These are phyloP conservation scores for Hibiscus syriacus DNA, from an alignment of 345 rosid genomes.

Conservation along the genomic window DNA sequence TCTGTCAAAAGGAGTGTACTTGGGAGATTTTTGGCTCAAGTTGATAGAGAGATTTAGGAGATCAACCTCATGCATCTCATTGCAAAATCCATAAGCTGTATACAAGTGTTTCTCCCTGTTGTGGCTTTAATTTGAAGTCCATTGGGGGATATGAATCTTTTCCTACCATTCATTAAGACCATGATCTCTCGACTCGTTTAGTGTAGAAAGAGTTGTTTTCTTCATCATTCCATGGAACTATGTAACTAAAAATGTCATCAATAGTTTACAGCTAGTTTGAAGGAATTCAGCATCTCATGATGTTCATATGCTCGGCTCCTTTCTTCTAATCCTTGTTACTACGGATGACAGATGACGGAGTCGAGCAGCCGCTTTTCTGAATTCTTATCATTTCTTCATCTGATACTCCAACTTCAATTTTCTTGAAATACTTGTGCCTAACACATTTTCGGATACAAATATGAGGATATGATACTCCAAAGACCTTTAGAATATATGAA, in stretches of 20 bases:
- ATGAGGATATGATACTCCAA: too few relatives aligned
- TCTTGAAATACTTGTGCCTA: background rate
- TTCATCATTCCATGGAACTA: background rate
- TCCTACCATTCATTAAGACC: background rate
- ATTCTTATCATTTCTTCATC: background rate
- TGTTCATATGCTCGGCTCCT: background rate
- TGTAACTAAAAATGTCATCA: background rate
- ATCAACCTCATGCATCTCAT: background rate
- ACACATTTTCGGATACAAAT: background rate
- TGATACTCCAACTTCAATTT: background rate
- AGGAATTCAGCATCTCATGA: too few relatives aligned
- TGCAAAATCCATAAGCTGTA: background rate
- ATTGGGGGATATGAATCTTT: background rate
- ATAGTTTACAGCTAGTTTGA: background rate
- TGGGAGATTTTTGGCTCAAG: background rate
- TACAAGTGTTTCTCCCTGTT: too few relatives aligned
- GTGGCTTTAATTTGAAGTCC: background rate
- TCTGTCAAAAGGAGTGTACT: background rate
- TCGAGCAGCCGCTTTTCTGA: background rate
- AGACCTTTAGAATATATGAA: too few relatives aligned
- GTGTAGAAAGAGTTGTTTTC: background rate
- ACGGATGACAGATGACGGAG: background rate
- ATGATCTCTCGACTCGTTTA: too few relatives aligned
- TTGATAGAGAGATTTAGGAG: too few relatives aligned
- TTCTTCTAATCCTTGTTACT: background rate